Evolutionary conservation across 805 yeast genomes (phyloP), one percentile per base, ranked within the genome.

Genomic region (Clavispora asparagi): DNA sequence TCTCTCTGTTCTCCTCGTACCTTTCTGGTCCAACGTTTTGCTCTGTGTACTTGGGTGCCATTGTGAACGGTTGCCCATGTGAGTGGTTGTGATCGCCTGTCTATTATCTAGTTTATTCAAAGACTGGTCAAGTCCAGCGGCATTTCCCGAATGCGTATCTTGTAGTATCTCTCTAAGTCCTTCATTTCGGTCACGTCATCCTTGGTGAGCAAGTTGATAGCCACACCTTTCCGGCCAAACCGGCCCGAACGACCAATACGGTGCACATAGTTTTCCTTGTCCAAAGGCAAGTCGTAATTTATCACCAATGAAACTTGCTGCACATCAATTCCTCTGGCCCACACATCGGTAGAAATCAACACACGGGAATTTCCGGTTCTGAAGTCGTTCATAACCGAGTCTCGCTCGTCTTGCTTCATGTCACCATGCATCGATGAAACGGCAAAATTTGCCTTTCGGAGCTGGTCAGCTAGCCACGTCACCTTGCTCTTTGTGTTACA

Each of bases 281-380:
- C 90, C 54, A 80, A 68, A 46, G 99, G 98, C 67, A 92, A 74
- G 70, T 92, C 99, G 73, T 87, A 92, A 78, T 92, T 92, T 62
- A 92, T 88, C 50, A 92, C 99, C 56, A 92, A 73, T 11, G 97
- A 91, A 41, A 92, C 97, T 66, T 92, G 98, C 75, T 92, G 99
- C 50, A 92, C 98, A 71, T 92, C 99, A 56, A 92, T 94, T 64
- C 99, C 99, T 71, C 99, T 81, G 42, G 99, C 99, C 85, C 92
- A 87, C 61, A 94, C 86, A 71, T 94, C 99, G 37, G 99, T 94
- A 56, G 97, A 85, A 64, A 94, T 94, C 65, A 94, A 76, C 42
- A 94, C 92, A 65, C 99, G 81, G 45, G 97, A 87, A 56, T 86
- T 81, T 49, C 99, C 99, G 49, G 85, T 76, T 68, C 99, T 79